Base-by-base conservation (phyloP, 192 early-diverging fungal species). In the Chytriomyces sp. region DNA sequence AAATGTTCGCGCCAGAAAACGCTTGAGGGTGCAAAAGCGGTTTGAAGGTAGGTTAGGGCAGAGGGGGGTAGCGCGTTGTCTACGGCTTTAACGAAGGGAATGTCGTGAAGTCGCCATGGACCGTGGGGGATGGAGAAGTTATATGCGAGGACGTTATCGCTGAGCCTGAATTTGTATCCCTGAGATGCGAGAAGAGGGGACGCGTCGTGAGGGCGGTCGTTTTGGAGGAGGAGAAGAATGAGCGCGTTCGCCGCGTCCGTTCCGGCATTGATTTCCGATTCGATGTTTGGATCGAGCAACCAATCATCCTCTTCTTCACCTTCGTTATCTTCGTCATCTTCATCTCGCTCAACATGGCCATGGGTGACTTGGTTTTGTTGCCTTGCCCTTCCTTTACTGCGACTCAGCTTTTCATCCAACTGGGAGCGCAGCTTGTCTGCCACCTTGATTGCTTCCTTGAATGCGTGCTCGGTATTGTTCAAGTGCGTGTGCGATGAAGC, bases 31-130 rank as follows among this genome's bases (percentile, higher is more conserved):
- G 19, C 39, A 49, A 77, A 78, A 8, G 38, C 52, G 10, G 32
- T 39, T 44, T 38, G 32, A 17, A 78, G 44, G 72, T 76, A 57
- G 0, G 39, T 17, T 10, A 77, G 54, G 2, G 64, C 56, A 25
- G 30, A 4, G 3, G 19, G n/a, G 8, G 77, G 72, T 1, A 78
- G 41, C 19, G 72, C 72, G 2, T 53, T 52, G 60, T 78, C 77
- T 6, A 78, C 40, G 7, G 56, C 77, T 52, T 61, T 67, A 12
- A 78, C 77, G 57, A 78, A 78, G 3, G 39, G 62, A n/a, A 75
- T 38, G 33, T 64, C 72, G 37, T 10, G 17, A 14, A 49, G 44
- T 10, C 49, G 33, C 26, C 37, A 39, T 5, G 41, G 59, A 22
- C 59, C 52, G 26, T 32, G 57, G 8, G 7, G 8, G 22, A 6